A percentile compares a stretch with the other conserved stretches of the same genome.
Conservation (phyloP, 1,284 basidiomycete species). For the Ceratobasidium sp. region DNA sequence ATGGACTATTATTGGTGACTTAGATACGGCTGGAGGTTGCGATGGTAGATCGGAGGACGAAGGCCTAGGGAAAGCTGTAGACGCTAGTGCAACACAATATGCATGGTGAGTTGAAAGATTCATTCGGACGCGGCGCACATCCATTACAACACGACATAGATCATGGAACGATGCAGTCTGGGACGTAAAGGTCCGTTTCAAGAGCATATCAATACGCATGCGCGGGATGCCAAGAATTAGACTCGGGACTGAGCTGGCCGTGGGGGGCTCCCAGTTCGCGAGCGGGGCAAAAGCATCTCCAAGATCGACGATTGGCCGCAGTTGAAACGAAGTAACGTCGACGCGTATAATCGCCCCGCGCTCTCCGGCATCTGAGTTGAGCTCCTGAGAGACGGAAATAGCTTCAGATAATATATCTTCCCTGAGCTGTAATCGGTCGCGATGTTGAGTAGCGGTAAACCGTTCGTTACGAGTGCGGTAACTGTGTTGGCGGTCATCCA, state of each 20-base stretch:
- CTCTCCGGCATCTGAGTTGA: constrained; percentile 47
- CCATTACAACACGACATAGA: constrained; percentile 11
- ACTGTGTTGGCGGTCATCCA: constrained; percentile 57
- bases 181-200: constrained; percentile 21
- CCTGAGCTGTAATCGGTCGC: constrained; percentile 61
- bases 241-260: constrained; percentile 21
- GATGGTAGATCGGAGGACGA: constrained; percentile 54
- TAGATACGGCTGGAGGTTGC: constrained; percentile 56
- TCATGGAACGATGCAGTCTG: constrained; percentile 11
- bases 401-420: constrained; percentile 55
- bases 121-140: constrained; percentile 4
- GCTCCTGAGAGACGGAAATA: constrained; percentile 47
- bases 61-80: constrained; percentile 4
- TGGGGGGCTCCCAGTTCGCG: constrained; percentile 35
- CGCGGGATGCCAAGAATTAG: constrained; percentile 17
- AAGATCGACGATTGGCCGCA: constrained; percentile 42
- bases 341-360: constrained; percentile 47
- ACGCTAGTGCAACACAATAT: constrained; percentile 24
- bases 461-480: constrained; percentile 53
- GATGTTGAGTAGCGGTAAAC: constrained; percentile 55
- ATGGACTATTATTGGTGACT: constrained; percentile 39
- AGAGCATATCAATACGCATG: constrained; percentile 16
- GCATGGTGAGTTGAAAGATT: constrained; percentile 29
- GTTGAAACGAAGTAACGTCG: constrained; percentile 34
- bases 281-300: constrained; percentile 29